A percentile compares a stretch with the other conserved stretches of the same genome.
Conservation (phyloP, 768 basidiomycete genomes). For the Tremella yokohamensis region DNA sequence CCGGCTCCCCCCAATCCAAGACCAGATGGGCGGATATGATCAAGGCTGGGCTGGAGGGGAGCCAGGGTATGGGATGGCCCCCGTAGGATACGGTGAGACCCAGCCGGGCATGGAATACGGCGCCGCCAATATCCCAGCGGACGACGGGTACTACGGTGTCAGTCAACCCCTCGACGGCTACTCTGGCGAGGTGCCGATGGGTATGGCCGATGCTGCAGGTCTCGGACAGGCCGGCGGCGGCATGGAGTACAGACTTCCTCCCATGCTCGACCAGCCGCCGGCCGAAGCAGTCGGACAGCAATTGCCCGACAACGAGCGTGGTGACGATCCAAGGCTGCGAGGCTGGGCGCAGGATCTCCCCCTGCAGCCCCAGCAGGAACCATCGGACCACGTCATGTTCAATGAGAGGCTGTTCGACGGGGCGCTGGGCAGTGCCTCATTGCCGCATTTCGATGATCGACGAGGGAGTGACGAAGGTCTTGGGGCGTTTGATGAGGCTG, state of each 20-base stretch:
- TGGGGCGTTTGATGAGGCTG: slow-evolving; percentile 38
- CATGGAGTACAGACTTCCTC: slow-evolving; percentile 20
- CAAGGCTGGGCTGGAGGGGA: slow-evolving; percentile 3
- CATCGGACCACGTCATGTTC: slow-evolving; percentile 42
- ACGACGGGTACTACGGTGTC: slow-evolving; percentile 2
- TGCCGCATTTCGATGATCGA: slow-evolving; percentile 5
- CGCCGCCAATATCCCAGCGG: neutral
- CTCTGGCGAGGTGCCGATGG: neutral
- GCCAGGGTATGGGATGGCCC: neutral
- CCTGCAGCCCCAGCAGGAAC: slow-evolving; percentile 29
- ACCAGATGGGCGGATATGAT: slow-evolving; percentile 1
- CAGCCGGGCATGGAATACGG: neutral
- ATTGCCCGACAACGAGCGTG: neutral
- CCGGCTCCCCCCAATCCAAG: slow-evolving; percentile 30
- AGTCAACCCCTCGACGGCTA: neutral
- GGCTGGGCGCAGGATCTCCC: slow-evolving; percentile 23
- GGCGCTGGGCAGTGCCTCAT: slow-evolving; percentile 29
- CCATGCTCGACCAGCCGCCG: slow-evolving; percentile 9
- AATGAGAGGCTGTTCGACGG: slow-evolving; percentile 44
- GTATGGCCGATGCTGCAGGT: neutral
- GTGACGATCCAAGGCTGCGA: slow-evolving; percentile 14
- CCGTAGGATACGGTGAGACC: neutral
- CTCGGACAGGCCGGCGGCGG: neutral
- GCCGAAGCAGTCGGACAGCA: slow-evolving; percentile 1
- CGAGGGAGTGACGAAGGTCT: slow-evolving; percentile 24